Evolutionary conservation across 768 basidiomycete species (phyloP), one percentile per base, ranked within the genome.

Genomic region (Rhodotorula babjevae): DNA sequence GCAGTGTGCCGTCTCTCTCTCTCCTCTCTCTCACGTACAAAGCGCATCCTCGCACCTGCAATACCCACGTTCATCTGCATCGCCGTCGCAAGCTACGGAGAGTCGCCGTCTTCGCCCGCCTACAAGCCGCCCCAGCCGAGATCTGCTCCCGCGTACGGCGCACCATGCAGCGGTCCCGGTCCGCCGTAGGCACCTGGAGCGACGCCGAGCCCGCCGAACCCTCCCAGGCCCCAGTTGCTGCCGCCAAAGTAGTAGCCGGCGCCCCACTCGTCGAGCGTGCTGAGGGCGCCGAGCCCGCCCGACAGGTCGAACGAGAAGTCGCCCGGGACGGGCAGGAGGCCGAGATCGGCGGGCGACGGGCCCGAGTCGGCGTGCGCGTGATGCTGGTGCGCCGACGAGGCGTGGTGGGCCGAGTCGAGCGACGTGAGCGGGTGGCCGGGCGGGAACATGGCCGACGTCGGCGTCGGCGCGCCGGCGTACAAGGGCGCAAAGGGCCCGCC

Each of bases 211-310:
- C 58, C 65, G 12, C 65, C 65, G 23, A 67, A 67, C 12, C 65
- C 65, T 1, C 47, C 58, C 33, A 67, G 27, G 2, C 65, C 65
- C 65, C 65, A 67, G 21, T 33, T 42, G 33, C 36, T 49, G 29
- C 55, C 55, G 16, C 64, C 64, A 6, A 31, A 47, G 16, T 27
- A 47, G 65, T 67, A 60, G 9, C 58, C 65, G 33, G 31, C 25
- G 27, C 61, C 47, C 61, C 61, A 63, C 29, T 67, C 65, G 57
- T 65, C 64, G 55, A 67, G 65, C 47, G 58, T 53, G 29, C 42
- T 19, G n/a, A 65, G 53, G 9, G 36, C 36, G 36, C 63, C 63
- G 55, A 65, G 59, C 40, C 65, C 58, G 27, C 23, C 36, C 12
- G 65, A 47, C 23, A 67, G 58, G 57, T 67, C 65, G 65, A 67